Base-by-base conservation (phyloP, 805 yeast genomes). In the Metschnikowia hibisci region DNA sequence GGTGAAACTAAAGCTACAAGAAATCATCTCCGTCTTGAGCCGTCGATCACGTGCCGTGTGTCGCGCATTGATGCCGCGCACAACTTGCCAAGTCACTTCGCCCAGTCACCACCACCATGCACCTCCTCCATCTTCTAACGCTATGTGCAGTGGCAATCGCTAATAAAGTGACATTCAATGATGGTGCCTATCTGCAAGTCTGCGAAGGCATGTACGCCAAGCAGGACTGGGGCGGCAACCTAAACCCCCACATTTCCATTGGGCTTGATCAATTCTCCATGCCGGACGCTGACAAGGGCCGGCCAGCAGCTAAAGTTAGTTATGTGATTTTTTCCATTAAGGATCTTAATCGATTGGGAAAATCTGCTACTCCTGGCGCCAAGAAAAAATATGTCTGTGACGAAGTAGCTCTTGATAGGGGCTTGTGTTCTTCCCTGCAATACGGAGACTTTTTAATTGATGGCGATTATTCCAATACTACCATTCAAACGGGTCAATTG, bases 191-290 rank as follows among this genome's bases (percentile, higher is more conserved):
- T 38, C 71, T 82, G 13, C 93, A 87, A 56, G 78, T 79, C 20
- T 91, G 99, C 62, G 75, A 89, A 4, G 99, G 99, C 28, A 84
- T 91, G 81, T 91, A 91, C 66, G 77, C 90, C 43, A 82, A 81
- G 54, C 71, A 78, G 36, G 95, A 90, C 57, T 87, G 95, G 90
- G 84, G 88, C 38, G 99, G 99, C 28, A 71, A 74, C 20, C 64
- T 69, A 8, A 82, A 79, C 46, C 89, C 95, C 5, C 68, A 58
- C 33, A 64, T 69, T 22, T 64, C 57, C 22, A 46, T 72, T 36
- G 53, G 54, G 18, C 62, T 66, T 35, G 50, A 48, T 14, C 52
- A 54, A 18, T 65, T 52, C 43, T 66, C 62, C 39, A 51, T 53
- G n/a, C 54, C 63, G 15, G 61, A 59, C 38, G 61, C 52, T 44